Evolutionary conservation across 805 yeast species (phyloP).

Genomic region (Candida schatavii): DNA sequence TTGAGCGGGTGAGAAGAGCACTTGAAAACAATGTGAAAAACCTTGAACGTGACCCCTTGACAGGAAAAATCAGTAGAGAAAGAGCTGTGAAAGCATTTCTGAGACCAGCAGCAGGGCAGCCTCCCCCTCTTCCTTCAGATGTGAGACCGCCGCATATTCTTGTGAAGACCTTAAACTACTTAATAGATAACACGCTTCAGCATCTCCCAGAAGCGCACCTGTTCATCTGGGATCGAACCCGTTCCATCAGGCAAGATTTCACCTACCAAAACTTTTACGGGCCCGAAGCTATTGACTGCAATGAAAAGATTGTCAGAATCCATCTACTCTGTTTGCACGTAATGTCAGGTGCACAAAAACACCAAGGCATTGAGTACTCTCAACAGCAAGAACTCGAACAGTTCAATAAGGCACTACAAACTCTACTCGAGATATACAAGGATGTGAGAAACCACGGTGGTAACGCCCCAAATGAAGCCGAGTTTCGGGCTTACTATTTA

Average conservation of each 20-base stretch:
- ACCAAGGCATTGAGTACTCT: constrained; percentile 59
- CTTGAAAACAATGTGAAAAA: constrained; percentile 82
- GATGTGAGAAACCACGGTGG: constrained; percentile 74
- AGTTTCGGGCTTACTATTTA: constrained; percentile 84
- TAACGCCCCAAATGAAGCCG: constrained; percentile 79
- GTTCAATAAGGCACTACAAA: constrained; percentile 84
- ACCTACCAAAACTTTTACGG: constrained; percentile 93
- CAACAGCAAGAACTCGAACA: constrained; percentile 96
- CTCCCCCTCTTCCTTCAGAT: constrained; percentile 96
- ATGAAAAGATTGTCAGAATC: constrained; percentile 85
- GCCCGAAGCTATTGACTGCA: constrained; percentile 89
- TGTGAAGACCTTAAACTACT: constrained; percentile 62
- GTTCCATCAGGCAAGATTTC: constrained; percentile 95
- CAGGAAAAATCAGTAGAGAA: constrained; percentile 50
- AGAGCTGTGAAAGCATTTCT: constrained; percentile 89
- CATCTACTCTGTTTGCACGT: constrained; percentile 79
- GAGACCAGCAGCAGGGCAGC: constrained; percentile 97
- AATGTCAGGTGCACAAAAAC: constrained; percentile 61
- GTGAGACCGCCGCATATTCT: constrained; percentile 89
- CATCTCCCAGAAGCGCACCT: constrained; percentile 82
- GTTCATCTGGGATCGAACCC: constrained; percentile 94
- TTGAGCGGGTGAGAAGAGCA: constrained; percentile 84
- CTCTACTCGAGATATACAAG: constrained; percentile 81
- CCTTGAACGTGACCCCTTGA: constrained; percentile 63
- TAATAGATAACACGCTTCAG: constrained; percentile 60